Conservation (phyloP, 1,284 basidiomycete genomes). For the Ganoderma lucidum region DNA sequence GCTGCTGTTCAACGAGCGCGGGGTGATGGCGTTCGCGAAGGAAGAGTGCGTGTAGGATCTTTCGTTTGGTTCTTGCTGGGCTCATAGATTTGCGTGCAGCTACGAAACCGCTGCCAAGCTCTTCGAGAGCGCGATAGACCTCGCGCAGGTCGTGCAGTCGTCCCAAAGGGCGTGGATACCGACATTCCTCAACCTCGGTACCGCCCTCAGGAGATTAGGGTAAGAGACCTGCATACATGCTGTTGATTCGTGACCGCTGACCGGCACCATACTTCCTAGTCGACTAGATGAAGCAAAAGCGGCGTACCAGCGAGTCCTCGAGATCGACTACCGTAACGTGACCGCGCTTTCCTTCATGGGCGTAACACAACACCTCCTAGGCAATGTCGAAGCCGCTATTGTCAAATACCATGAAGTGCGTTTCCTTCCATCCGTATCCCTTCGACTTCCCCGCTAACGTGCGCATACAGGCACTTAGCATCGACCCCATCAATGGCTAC, state of each 20-base stretch:
- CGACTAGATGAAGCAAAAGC: constrained; percentile 73
- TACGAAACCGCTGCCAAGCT: constrained; percentile 74
- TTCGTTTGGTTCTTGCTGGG: constrained; percentile 2
- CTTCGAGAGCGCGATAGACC: constrained; percentile 77
- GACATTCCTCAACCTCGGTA: constrained; percentile 92
- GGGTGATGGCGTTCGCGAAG: constrained; percentile 91
- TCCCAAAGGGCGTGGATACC: constrained; percentile 86
- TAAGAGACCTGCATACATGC: constrained; percentile 46
- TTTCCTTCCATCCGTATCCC: background rate
- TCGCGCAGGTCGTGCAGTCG: constrained; percentile 85
- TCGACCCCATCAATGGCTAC: constrained; percentile 88
- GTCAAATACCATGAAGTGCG: constrained; percentile 88
- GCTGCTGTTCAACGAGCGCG: constrained; percentile 90
- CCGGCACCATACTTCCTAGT: constrained; percentile 48
- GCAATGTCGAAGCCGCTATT: constrained; percentile 81
- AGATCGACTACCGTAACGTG: constrained; percentile 82
- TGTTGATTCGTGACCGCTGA: background rate
- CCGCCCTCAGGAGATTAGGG: constrained; percentile 83
- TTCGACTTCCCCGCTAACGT: background rate
- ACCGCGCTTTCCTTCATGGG: constrained; percentile 86
- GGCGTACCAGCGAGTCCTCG: constrained; percentile 80
- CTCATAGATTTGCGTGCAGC: constrained; percentile 46
- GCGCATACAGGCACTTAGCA: constrained; percentile 70
- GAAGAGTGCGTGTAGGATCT: constrained; percentile 66
- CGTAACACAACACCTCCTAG: constrained; percentile 81